Percentiles rank a stretch among this genome's conserved stretches.
These are phyloP conservation scores for Hymenoscyphus linearis DNA, from an alignment of 2,329 filamentous ascomycete genomes.

Conservation along the genomic window DNA sequence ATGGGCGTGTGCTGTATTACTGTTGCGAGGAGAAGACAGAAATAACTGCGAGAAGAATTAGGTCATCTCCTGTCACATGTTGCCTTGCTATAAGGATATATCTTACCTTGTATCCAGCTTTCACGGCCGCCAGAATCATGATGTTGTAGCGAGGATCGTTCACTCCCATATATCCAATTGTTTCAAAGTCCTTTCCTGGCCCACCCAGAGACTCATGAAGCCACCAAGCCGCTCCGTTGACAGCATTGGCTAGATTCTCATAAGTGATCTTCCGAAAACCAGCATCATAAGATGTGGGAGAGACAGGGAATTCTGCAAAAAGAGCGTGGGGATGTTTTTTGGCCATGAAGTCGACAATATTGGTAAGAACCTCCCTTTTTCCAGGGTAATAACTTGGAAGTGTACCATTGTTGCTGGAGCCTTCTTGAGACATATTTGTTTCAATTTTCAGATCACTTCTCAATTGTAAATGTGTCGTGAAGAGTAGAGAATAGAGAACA, in stretches of 20 bases:
- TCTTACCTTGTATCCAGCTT: slow-evolving; percentile 10
- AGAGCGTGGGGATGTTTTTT: slow-evolving; percentile 7
- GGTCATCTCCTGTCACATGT: not conserved
- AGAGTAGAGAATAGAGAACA: not conserved
- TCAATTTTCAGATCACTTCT: not conserved
- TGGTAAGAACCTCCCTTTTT: slow-evolving; percentile 1
- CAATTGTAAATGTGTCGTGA: not conserved
- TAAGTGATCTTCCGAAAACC: slow-evolving; percentile 17
- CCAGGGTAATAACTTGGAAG: not conserved
- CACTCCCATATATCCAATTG: slow-evolving; percentile 41
- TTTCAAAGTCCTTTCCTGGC: slow-evolving; percentile 30
- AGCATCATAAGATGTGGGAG: slow-evolving; percentile 8
- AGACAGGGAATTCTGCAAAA: slow-evolving; percentile 14
- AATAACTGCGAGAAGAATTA: slow-evolving; percentile 3
- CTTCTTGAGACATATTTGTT: not conserved
- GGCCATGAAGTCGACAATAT: slow-evolving; percentile 7
- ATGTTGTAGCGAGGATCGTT: slow-evolving; percentile 7
- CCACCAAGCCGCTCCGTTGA: slow-evolving; percentile 22
- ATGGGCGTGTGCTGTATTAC: not conserved
- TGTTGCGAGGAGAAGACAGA: slow-evolving; percentile 6
- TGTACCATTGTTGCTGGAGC: not conserved
- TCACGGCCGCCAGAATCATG: slow-evolving; percentile 6
- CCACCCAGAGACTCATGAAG: slow-evolving; percentile 14
- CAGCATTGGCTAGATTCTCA: slow-evolving; percentile 17
- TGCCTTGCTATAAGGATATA: not conserved